Conservation (phyloP, 2,329 filamentous ascomycete species). For the Nakataea oryzae region DNA sequence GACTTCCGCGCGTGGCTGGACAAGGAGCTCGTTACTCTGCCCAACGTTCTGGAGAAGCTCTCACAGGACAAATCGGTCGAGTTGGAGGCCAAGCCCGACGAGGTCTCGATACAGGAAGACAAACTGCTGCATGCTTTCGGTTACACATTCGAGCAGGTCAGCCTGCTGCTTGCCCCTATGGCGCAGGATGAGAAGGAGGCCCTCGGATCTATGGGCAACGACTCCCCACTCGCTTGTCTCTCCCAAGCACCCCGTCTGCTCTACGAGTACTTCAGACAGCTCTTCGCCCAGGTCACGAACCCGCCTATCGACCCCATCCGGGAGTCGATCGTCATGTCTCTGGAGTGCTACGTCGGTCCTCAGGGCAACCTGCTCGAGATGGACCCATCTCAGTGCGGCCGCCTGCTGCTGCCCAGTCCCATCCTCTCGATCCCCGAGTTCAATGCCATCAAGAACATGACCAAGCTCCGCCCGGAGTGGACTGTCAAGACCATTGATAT, state of each 20-base stretch:
- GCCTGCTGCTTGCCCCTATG: constrained; percentile 86
- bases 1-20: constrained; percentile 88
- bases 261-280: constrained; percentile 94
- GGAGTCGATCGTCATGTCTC: constrained; percentile 96
- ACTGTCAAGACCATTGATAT: constrained; percentile 84
- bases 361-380: constrained; percentile 94
- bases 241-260: constrained; percentile 81
- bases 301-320: constrained; percentile 94
- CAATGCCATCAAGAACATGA: constrained; percentile 74
- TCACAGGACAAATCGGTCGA: constrained; percentile 45
- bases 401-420: constrained; percentile 77
- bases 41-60: constrained; percentile 58
- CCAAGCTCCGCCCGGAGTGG: constrained; percentile 64
- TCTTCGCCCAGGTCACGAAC: constrained; percentile 97
- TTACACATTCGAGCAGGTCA: constrained; percentile 93
- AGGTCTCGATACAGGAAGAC: constrained; percentile 69
- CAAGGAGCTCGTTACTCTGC: constrained; percentile 72
- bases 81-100: constrained; percentile 57
- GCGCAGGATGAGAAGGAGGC: constrained; percentile 96
- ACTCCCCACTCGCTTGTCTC: constrained; percentile 84
- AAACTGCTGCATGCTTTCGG: constrained; percentile 77
- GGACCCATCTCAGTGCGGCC: constrained; percentile 78
- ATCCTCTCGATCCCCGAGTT: constrained; percentile 85
- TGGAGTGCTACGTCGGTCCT: constrained; percentile 91
- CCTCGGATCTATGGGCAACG: constrained; percentile 95